Evolutionary conservation across 768 basidiomycete genomes (phyloP), one percentile per base, ranked within the genome.

Genomic region (Mycena rosella): DNA sequence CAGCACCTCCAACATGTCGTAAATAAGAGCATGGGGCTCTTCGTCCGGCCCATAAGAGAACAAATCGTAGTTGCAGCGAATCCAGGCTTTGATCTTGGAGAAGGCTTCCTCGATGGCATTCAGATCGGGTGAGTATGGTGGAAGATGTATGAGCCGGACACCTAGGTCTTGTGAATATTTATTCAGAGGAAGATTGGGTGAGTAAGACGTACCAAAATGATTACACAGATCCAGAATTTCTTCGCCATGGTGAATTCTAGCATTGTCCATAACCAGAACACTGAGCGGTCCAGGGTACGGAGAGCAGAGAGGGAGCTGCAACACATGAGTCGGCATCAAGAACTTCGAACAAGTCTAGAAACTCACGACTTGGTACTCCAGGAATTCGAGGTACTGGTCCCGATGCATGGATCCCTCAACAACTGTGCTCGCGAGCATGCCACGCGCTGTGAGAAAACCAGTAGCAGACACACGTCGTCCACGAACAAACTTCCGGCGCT

Each of bases 61-160:
- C 2, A 63, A 32, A 40, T 40, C 38, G 42, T 63, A 65, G 20
- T 65, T 44, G 52, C 73, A 47, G 10, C 71, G 70, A 42, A 81
- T 72, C 45, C 74, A 79, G 10, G 59, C 55, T 48, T 83, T 82
- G 71, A 82, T 75, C 56, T 77, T 73, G 5, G 77, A 80, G 61
- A 83, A 83, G 0, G 80, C 80, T 63, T 81, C 78, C 63, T 83
- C 76, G 22, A 82, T 81, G 0, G 82, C 81, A 48, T 83, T 82
- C 40, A 79, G 59, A 53, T 83, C 81, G 0, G 81, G 81, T 0
- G 81, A 83, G 63, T 83, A 83, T 5, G 78, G 80, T 0, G 78
- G 81, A 15, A 82, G 74, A 56, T 69, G 82, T 45, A 74, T 63
- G 27, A 80, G 53, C 1, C 67, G 64, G 27, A 78, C 74, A 61